Evolutionary conservation across 2,329 filamentous ascomycete genomes (phyloP), one percentile per base, ranked within the genome.

Genomic region (Cordyceps cateniannulata): DNA sequence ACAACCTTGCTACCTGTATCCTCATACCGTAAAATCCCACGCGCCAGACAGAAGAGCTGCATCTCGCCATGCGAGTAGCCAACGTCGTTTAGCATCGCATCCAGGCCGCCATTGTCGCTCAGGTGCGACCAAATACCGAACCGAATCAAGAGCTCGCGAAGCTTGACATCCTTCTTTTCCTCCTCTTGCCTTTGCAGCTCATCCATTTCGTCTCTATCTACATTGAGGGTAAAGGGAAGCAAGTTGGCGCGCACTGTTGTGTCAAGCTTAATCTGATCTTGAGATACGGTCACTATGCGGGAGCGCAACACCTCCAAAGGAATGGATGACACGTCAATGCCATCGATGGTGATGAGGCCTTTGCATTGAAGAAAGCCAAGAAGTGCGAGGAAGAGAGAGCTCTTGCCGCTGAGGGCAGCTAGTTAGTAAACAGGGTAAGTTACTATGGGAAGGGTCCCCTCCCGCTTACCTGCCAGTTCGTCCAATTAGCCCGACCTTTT

Each of bases 291-390:
- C 14, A 61, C 61, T 22, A 66, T 52, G 18, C 60, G 58, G 3
- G 60, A 53, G 16, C 65, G 49, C 20, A 65, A 38, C 10, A 42
- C 47, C 7, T 63, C 54, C 4, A 57, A 29, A 0, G 62, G 60
- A 2, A 66, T n/a, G 2, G 52, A 42, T 10, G 57, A 50, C 12
- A 63, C 42, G 6, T 60, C 49, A 6, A 56, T 4, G 10, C 62
- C 59, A 45, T 66, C 65, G 18, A 61, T 61, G 2, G n/a, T 49
- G 29, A 61, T 57, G 3, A 14, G 10, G 8, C 59, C 59, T 1
- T 42, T 14, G 20, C 48, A 53, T 6, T 32, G 8, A 18, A 51
- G 38, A 14, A 61, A 51, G 10, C 42, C 47, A 5, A 49, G 59
- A 7, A 61, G 35, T 1, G 56, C 24, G 2, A 59, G 22, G 5